These are phyloP conservation scores for Coemansia asiatica DNA, from an alignment of 192 early-diverging fungal genomes.

Conservation along the genomic window DNA sequence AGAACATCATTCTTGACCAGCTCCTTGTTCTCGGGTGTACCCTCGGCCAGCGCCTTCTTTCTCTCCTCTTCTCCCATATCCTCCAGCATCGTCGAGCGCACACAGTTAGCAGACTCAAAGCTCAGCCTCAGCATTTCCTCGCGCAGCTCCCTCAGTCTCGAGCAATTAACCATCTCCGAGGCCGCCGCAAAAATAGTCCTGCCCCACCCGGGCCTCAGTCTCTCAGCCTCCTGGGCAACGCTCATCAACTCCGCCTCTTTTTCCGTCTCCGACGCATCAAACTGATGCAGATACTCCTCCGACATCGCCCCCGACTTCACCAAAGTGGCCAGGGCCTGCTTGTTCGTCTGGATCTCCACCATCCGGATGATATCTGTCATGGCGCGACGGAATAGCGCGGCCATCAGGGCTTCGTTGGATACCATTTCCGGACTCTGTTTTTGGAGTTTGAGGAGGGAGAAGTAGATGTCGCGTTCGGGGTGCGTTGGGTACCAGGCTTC, in stretches of 20 bases:
- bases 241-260: slow-evolving; percentile 77
- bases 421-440: slow-evolving; percentile 54
- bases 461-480: slow-evolving; percentile 63
- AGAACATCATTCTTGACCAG: slow-evolving; percentile 45
- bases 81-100: slow-evolving; percentile 37
- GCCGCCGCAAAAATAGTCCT: slow-evolving; percentile 81
- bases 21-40: slow-evolving; percentile 55
- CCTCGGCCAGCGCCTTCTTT: slow-evolving; percentile 56
- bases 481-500: slow-evolving; percentile 73
- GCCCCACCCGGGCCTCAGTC: slow-evolving; percentile 78
- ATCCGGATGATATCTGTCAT: slow-evolving; percentile 74
- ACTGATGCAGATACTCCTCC: slow-evolving; percentile 77
- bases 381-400: slow-evolving; percentile 79
- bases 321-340: slow-evolving; percentile 70
- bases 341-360: slow-evolving; percentile 75
- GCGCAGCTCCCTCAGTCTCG: slow-evolving; percentile 56
- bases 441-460: slow-evolving; percentile 59
- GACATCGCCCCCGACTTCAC: slow-evolving; percentile 78
- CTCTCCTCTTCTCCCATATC: slow-evolving; percentile 50
- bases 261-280: slow-evolving; percentile 76
- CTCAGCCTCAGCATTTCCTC: slow-evolving; percentile 52
- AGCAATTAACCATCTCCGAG: slow-evolving; percentile 70
- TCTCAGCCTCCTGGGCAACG: slow-evolving; percentile 79
- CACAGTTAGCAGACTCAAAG: slow-evolving; percentile 48
- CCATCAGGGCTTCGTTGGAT: slow-evolving; percentile 61